Conservation (phyloP, 2,329 filamentous ascomycete genomes). For the Immersiporthe knoxdaviesiana region DNA sequence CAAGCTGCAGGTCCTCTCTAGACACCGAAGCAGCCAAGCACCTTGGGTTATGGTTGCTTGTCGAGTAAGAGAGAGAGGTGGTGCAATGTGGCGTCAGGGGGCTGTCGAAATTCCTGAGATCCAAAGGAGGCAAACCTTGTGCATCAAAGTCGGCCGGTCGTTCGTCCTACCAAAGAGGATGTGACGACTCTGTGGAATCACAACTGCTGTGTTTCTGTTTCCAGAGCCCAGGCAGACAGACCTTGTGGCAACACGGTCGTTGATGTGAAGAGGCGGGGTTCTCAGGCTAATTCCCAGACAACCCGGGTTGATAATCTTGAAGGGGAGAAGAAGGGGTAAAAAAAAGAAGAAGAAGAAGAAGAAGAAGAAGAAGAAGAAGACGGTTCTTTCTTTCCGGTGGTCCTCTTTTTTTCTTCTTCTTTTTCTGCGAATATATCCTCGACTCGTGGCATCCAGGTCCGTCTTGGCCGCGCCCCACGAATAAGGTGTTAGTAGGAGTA, state of each 20-base stretch:
- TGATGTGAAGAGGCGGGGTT: not conserved
- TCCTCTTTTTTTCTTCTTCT: not conserved
- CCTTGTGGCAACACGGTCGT: not conserved
- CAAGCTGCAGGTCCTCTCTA: slow-evolving; percentile 12
- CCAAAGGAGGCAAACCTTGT: not conserved
- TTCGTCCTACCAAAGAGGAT: not conserved
- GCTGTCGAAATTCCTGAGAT: not conserved
- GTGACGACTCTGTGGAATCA: too few species aligned
- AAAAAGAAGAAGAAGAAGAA: not conserved
- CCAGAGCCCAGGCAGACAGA: too few species aligned
- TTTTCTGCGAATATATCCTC: not conserved
- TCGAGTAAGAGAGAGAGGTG: not conserved
- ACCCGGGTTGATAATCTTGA: not conserved
- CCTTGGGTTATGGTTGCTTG: not conserved
- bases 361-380: not conserved
- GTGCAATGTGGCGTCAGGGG: not conserved
- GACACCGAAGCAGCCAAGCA: not conserved
- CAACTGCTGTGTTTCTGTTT: too few species aligned
- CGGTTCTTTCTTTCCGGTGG: not conserved
- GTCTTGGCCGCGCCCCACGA: not conserved
- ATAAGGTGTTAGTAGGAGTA: not conserved
- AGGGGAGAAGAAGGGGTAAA: too few species aligned
- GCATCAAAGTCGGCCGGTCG: not conserved
- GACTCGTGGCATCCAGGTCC: not conserved
- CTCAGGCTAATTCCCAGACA: not conserved